These are phyloP conservation scores for Sarcomyxa edulis DNA, from an alignment of 768 basidiomycete species.

Conservation along the genomic window DNA sequence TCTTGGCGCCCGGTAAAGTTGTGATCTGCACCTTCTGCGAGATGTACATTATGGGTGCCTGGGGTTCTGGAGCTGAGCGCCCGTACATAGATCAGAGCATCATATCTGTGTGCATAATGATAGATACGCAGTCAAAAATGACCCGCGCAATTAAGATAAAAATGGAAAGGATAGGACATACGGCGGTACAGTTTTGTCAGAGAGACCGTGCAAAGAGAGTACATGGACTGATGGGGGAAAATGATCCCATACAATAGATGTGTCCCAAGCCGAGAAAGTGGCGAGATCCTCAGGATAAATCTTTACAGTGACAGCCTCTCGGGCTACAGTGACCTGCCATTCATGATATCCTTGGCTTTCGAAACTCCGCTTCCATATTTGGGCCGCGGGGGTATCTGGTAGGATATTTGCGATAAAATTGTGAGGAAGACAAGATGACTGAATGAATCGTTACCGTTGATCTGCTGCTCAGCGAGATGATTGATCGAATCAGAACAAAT, in stretches of 20 bases:
- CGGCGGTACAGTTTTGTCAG: constrained; percentile 65
- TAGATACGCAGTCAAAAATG: not conserved
- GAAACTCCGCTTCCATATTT: constrained; percentile 45
- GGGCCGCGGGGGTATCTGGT: constrained; percentile 23
- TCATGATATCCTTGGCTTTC: constrained; percentile 54
- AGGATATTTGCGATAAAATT: constrained; percentile 4
- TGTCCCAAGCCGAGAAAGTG: constrained; percentile 59
- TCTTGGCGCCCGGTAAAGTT: constrained; percentile 70
- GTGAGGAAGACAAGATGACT: constrained; percentile 7
- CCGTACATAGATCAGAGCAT: constrained; percentile 64
- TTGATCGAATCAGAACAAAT: constrained; percentile 1
- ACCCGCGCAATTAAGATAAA: not conserved
- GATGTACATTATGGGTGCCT: constrained; percentile 67
- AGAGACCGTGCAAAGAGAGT: constrained; percentile 70
- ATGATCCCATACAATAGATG: constrained; percentile 58
- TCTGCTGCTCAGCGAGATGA: constrained; percentile 26
- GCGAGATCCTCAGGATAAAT: constrained; percentile 58
- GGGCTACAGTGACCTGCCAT: constrained; percentile 63
- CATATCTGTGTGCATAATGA: constrained; percentile 41
- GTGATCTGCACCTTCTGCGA: constrained; percentile 74
- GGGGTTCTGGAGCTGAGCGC: constrained; percentile 50
- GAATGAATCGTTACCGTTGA: constrained; percentile 30
- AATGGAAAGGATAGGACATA: constrained; percentile 42
- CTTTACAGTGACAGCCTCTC: constrained; percentile 45
- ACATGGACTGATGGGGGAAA: constrained; percentile 65